Base-by-base conservation (phyloP, 257 asterid species). In the Ballota nigra region DNA sequence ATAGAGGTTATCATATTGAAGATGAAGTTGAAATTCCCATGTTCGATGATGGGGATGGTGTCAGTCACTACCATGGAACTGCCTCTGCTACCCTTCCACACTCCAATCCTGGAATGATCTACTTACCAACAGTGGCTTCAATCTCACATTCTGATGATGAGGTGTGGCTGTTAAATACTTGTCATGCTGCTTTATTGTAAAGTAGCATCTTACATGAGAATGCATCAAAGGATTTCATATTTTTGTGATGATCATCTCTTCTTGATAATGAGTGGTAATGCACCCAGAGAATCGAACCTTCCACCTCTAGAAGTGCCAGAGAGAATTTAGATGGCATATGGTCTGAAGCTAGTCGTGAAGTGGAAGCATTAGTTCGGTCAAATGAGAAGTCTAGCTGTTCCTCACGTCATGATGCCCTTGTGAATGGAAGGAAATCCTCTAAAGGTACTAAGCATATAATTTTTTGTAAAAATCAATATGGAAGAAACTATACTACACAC, bases 21-120 rank as follows among this genome's bases (percentile, higher is more conserved):
- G 92, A 85, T 62, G 96, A 87, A 73, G 82, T 87, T 79, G 96
- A 89, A 80, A 71, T 83, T 80, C 95, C 96, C 56, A 73, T 73
- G 47, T 83, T 82, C 73, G 69, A 74, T 64, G 82, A 80, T 58
- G 85, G 74, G 63, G 78, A 76, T 66, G 78, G 74, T 74, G 40
- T 72, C 71, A 68, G 67, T 62, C 52, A 4, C 40, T 41, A 24
- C 77, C 79, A 72, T 24, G 73, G 77, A 53, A 43, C 49, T 47
- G 34, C 77, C 15, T 70, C 85, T 34, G 62, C 78, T 52, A 41
- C 73, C 68, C 49, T 45, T 60, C 23, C 76, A 64, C 74, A 68
- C 69, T 62, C 79, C n/a, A 79, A 69, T 62, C 72, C 80, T 26
- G 70, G 72, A 73, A 61, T 71, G 68, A 23, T 52, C 45, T 58